Percentiles rank a stretch among this genome's conserved stretches.
Evolutionary conservation across 352 stramenopile species (phyloP).

Genomic region (Phytophthora meadii): DNA sequence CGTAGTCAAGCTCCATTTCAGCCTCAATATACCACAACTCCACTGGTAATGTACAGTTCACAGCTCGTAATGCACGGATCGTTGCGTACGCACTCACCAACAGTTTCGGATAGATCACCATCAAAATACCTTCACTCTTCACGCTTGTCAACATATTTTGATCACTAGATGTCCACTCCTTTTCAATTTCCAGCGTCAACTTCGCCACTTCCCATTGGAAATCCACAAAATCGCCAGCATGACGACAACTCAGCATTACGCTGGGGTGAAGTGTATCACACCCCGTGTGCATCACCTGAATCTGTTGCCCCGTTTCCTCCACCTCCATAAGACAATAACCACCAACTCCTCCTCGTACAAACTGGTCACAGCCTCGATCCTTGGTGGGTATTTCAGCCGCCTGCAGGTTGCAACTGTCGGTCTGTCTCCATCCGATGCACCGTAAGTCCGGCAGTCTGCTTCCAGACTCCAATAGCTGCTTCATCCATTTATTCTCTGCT

Average conservation of each 20-base stretch:
- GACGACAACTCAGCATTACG: neutral
- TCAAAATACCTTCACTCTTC: neutral
- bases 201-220: neutral
- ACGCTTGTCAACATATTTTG: no score
- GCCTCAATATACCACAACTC: constrained; percentile 1
- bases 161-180: neutral
- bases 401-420: neutral
- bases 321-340: neutral
- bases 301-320: neutral
- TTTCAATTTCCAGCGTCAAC: neutral
- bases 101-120: constrained; percentile 4
- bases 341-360: neutral
- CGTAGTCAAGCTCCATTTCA: neutral
- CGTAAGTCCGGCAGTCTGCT: constrained; percentile 32
- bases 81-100: neutral
- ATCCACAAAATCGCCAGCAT: constrained; percentile 1
- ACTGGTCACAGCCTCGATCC: neutral
- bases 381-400: neutral
- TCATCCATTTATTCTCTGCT: constrained; percentile 11
- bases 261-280: neutral
- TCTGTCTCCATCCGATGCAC: constrained; percentile 15
- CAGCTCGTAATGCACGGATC: neutral
- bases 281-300: neutral
- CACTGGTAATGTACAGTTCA: neutral
- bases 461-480: constrained; percentile 14